A percentile compares a stretch with the other conserved stretches of the same genome.
Conservation (phyloP, 2,329 filamentous ascomycete species). For the Blumeria graminis region DNA sequence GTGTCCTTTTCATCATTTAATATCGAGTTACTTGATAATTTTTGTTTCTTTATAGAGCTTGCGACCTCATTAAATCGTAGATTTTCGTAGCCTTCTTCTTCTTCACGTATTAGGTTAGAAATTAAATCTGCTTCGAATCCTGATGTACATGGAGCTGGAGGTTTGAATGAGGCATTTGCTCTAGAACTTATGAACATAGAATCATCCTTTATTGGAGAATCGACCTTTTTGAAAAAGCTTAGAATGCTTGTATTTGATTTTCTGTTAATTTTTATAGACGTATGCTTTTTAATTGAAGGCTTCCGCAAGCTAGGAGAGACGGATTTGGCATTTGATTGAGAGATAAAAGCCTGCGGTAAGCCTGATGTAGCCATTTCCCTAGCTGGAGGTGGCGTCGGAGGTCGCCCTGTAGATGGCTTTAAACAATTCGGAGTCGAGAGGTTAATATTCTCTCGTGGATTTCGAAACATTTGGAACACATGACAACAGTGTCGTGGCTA, state of each 20-base stretch:
- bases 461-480: constrained; percentile 24
- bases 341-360: neutral
- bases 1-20: constrained; percentile 1
- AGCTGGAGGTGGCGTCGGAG: constrained; percentile 24
- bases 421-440: constrained; percentile 15
- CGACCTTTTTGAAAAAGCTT: constrained; percentile 50
- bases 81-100: constrained; percentile 5
- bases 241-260: constrained; percentile 40
- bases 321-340: constrained; percentile 10
- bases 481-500: no score
- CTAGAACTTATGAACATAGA: constrained; percentile 27
- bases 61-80: constrained; percentile 19
- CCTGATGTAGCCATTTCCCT: neutral
- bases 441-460: constrained; percentile 23
- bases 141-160: constrained; percentile 2
- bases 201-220: constrained; percentile 24
- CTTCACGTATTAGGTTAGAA: constrained; percentile 12
- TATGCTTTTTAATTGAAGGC: constrained; percentile 9
- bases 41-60: constrained; percentile 20
- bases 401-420: constrained; percentile 23
- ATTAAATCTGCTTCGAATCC: constrained; percentile 5
- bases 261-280: constrained; percentile 6
- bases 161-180: constrained; percentile 7
- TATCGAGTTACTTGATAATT: constrained; percentile 11
- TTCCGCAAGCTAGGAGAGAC: constrained; percentile 5